A percentile compares a stretch with the other conserved stretches of the same genome.
phyloP scores from a whole-genome alignment of 164 flowering plant genomes.

The Magnolia officinalis region DNA sequence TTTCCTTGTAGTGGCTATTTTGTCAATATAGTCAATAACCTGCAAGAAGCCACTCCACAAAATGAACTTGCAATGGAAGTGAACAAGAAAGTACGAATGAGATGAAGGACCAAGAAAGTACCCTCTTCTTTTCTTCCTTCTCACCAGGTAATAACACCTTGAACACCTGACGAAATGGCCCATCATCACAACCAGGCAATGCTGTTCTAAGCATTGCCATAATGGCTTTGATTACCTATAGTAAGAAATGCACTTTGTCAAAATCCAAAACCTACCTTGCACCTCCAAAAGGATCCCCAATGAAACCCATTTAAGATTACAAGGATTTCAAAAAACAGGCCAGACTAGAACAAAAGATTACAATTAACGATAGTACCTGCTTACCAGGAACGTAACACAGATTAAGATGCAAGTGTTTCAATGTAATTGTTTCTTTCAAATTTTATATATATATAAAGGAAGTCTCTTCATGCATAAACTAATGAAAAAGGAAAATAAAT shows the following conservation, averaged over 20 bases:
- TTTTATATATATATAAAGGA: not conserved
- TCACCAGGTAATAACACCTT: slow-evolving; percentile 77
- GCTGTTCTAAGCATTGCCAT: slow-evolving; percentile 75
- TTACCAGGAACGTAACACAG: not conserved
- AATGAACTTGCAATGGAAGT: not conserved
- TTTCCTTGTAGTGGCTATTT: slow-evolving; percentile 58
- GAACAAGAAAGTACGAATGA: not conserved
- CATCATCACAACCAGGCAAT: slow-evolving; percentile 75
- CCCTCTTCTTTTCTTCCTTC: slow-evolving; percentile 85
- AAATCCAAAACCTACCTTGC: not conserved
- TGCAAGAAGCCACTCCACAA: slow-evolving; percentile 25
- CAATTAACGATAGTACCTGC: not conserved
- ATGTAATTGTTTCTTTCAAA: not conserved
- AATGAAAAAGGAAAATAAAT: not conserved
- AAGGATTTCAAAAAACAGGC: not conserved
- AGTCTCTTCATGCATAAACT: not conserved
- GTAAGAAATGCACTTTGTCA: slow-evolving; percentile 14
- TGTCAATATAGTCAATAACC: slow-evolving; percentile 78
- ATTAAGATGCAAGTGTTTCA: not conserved
- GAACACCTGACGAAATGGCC: slow-evolving; percentile 70
- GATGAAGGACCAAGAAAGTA: slow-evolving; percentile 12
- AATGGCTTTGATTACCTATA: slow-evolving; percentile 67
- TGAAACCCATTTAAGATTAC: not conserved
- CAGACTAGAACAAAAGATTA: not conserved
- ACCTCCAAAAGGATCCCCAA: not conserved